These are phyloP conservation scores for Rutstroemia sydowiana DNA, from an alignment of 2,329 filamentous ascomycete genomes.

Conservation along the genomic window DNA sequence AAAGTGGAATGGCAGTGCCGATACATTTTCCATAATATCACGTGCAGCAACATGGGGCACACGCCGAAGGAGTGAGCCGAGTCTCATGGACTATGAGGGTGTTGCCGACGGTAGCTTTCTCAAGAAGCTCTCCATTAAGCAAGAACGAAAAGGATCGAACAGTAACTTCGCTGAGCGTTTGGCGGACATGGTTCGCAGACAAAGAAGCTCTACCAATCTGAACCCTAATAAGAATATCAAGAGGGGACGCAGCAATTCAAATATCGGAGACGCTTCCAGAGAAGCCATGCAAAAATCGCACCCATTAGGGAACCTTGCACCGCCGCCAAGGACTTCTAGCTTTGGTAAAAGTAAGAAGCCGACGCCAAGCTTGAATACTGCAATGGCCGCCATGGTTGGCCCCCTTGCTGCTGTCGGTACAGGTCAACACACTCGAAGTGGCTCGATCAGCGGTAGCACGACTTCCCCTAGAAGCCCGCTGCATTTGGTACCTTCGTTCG, in stretches of 20 bases:
- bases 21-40: slow-evolving; percentile 49
- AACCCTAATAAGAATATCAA: slow-evolving; percentile 29
- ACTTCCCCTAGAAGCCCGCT: slow-evolving; percentile 42
- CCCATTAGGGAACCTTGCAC: slow-evolving; percentile 36
- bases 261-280: slow-evolving; percentile 17
- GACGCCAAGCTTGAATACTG: slow-evolving; percentile 52
- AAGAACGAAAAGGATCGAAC: slow-evolving; percentile 36
- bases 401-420: slow-evolving; percentile 47
- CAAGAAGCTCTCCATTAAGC: slow-evolving; percentile 52
- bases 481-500: slow-evolving; percentile 33
- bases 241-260: slow-evolving; percentile 22
- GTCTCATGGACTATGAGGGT: slow-evolving; percentile 48
- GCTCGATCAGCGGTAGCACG: slow-evolving; percentile 55
- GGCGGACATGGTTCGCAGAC: slow-evolving; percentile 27
- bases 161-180: slow-evolving; percentile 40
- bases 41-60: slow-evolving; percentile 65
- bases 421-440: slow-evolving; percentile 45
- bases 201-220: too few relatives aligned
- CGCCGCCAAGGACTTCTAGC: slow-evolving; percentile 43
- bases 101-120: slow-evolving; percentile 53
- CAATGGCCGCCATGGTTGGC: slow-evolving; percentile 47
- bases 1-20: slow-evolving; percentile 36
- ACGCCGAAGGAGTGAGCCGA: slow-evolving; percentile 56
- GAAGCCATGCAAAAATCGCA: slow-evolving; percentile 30
- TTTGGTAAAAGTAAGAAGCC: slow-evolving; percentile 37